Conservation (phyloP, 75 land plant genomes). For the Sequoia sempervirens region DNA sequence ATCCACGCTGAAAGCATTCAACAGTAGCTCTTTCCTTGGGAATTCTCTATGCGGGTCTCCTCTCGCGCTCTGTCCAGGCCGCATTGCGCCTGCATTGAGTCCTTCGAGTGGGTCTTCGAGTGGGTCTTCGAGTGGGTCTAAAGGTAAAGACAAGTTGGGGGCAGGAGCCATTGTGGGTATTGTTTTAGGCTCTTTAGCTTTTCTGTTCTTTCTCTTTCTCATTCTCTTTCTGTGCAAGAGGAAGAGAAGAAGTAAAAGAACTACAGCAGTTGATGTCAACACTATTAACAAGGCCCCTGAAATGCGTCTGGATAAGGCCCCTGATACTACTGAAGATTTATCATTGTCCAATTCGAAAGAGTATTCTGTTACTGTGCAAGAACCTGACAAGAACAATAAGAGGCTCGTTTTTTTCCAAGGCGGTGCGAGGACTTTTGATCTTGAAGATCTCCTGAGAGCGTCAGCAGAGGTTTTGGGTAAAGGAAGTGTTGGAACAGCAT, state of each 20-base stretch:
- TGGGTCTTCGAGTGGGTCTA: neutral
- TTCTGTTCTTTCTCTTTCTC: constrained; percentile 24
- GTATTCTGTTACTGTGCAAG: constrained; percentile 13
- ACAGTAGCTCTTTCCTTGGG: constrained; percentile 34
- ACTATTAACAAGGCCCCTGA: constrained; percentile 13
- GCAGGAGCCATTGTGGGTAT: constrained; percentile 26
- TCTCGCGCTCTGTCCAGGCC: constrained; percentile 19
- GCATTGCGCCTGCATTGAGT: neutral
- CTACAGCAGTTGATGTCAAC: constrained; percentile 16
- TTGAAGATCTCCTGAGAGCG: constrained; percentile 64
- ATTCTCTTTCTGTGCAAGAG: constrained; percentile 24
- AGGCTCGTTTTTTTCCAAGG: constrained; percentile 52
- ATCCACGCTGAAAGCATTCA: constrained; percentile 13
- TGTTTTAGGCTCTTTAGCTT: constrained; percentile 34
- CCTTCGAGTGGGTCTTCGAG: constrained; percentile 13
- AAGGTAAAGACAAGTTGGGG: constrained; percentile 19
- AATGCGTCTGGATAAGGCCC: constrained; percentile 15
- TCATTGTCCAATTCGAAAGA: constrained; percentile 10
- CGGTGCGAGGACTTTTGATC: constrained; percentile 31
- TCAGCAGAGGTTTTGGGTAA: constrained; percentile 73
- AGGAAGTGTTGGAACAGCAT: constrained; percentile 64
- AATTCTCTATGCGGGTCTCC: constrained; percentile 67
- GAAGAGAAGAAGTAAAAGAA: constrained; percentile 16
- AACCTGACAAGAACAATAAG: constrained; percentile 12
- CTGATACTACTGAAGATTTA: constrained; percentile 9